Evolutionary conservation across 768 basidiomycete species (phyloP), one percentile per base, ranked within the genome.

Genomic region (Sistotremastrum niveocremeum): DNA sequence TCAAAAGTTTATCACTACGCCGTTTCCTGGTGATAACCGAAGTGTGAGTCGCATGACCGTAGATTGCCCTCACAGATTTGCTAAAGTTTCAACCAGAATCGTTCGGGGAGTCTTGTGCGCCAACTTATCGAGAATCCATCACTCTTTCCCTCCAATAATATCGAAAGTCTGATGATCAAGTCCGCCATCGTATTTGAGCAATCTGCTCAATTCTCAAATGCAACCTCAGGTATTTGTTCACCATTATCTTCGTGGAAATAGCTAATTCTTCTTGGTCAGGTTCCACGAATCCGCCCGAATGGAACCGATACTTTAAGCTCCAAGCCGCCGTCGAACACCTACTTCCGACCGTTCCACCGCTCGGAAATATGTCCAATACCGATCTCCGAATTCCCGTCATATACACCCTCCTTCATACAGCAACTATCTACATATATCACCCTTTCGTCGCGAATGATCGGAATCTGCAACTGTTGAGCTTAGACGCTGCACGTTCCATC

Each of bases 281-380:
- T 20, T 20, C 20, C 20, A 20, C 20, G 20, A 20, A 20, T 20
- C 20, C 20, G 1, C 68, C 78, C 52, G 65, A 66, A 42, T 76
- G 80, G 41, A 76, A 81, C 45, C 20, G 2, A 20, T 71, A 79
- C 52, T 72, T 73, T 42, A 57, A 70, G 3, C 60, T 85, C 33
- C 84, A 86, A 59, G 70, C 74, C 41, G 72, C 73, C 12, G 77
- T 84, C 49, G 64, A 66, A 41, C 73, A 76, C 45, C 84, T 84
- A 58, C 56, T 77, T 35, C 64, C 79, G 36, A 77, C 77, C 1
- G 62, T 84, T 48, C 67, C 81, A 39, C 79, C 80, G 0, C 60
- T 79, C 42, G 66, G 70, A 28, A 57, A 74, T 37, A 66, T 62
- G 41, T 66, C 73, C 8, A 71, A 77, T 45, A 75, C 82, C 57